Evolutionary conservation across 2,329 filamentous ascomycete genomes (phyloP), one percentile per base, ranked within the genome.

Genomic region (Tolypocladium capitatum): DNA sequence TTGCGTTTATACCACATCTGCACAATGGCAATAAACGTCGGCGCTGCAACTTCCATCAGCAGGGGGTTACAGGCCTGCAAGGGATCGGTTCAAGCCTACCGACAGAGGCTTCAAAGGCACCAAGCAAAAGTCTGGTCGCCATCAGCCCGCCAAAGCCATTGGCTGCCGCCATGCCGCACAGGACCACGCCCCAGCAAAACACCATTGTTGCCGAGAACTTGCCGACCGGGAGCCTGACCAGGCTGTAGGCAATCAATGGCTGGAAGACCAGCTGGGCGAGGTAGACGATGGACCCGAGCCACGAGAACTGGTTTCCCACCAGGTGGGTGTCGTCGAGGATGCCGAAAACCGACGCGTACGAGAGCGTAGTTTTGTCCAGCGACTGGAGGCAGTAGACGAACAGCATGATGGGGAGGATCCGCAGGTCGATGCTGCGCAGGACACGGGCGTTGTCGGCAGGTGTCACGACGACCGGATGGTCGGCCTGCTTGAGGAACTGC

Each of bases 341-440:
- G 3, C 79, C 79, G 53, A 83, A 83, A 10, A 83, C 74, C 0
- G 78, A 80, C 2, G 76, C 76, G 55, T 82, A 83, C 2, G 63
- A 65, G 63, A 83, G 66, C 0, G 76, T 78, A 0, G 76, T 72
- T 59, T 83, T 83, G 63, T 83, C 80, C 5, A 82, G 66, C 10
- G 72, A 73, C 52, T 83, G 80, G 0, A 83, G 68, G 56, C 78
- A 81, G 61, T 83, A 83, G 20, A 81, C 75, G 7, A 70, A 69
- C 8, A 82, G 65, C 49, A 83, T 73, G 43, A 72, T 58, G 2
- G 66, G 61, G 7, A 71, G 60, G 18, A 72, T 58, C 8, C 63
- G 63, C 21, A 61, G 48, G 55, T 72, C 69, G 49, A 70, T 70
- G 28, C 58, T 60, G 5, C 65, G 58, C 10, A 68, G 58, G 41